Base-by-base conservation (phyloP, 2,329 filamentous ascomycete genomes). In the Fusarium nisikadoi region DNA sequence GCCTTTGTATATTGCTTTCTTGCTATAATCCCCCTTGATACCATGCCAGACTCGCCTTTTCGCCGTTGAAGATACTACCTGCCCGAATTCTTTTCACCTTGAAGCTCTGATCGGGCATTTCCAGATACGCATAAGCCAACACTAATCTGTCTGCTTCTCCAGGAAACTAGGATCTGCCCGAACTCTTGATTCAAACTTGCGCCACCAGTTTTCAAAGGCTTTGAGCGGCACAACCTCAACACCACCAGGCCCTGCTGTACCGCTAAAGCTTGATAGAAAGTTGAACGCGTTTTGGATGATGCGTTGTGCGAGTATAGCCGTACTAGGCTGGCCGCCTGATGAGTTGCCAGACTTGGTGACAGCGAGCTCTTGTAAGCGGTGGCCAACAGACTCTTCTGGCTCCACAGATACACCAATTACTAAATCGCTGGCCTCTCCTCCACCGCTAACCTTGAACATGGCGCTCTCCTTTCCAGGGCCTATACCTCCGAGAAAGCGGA, bases 201-300 rank as follows among this genome's bases (percentile, higher is more conserved):
- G 88, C 96, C 97, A 99, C 96, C 97, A 99, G 65, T 97, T 94
- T 83, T 97, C 92, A 80, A 99, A 99, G 9, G 93, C 94, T 83
- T 93, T 96, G 72, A 99, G 83, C n/a, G 96, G 95, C 29, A 99
- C 93, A 17, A 97, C 92, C 80, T 98, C 95, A 49, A 92, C 89
- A 1, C 92, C 92, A 4, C 85, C 87, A 31, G 84, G 83, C 5
- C 86, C 86, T 4, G 86, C 85, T 62, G 88, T 87, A 41, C 90
- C 89, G 66, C 92, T 93, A 85, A 97, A 98, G 76, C 94, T 93
- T 7, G 95, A 91, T 63, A 99, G 85, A 80, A 97, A 98, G 82
- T 99, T 98, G 82, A 98, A 99, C 19, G 95, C 96, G 81, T 98
- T 97, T 76, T 94, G 92, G 77, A 99, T 98, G 76, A 99, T 98